Evolutionary conservation across 768 basidiomycete species (phyloP).

Genomic region (Chalciporus chontae): DNA sequence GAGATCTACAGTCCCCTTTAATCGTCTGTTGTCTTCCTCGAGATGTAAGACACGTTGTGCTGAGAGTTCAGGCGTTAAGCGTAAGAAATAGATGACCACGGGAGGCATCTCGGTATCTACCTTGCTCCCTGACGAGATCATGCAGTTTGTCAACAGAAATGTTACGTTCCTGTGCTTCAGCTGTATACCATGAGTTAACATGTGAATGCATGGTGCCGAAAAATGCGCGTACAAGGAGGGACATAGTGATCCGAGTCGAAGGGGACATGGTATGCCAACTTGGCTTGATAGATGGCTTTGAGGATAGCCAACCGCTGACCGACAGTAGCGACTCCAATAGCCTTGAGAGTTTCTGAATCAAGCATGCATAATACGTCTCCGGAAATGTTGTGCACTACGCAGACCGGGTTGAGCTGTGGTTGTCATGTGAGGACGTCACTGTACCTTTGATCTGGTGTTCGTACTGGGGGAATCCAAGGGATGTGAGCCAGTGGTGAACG

Average conservation of each 20-base stretch:
- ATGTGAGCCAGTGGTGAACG: conserved; percentile 75
- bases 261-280: conserved; percentile 77
- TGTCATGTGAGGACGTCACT: not conserved
- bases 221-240: conserved; percentile 69
- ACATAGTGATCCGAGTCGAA: conserved; percentile 84
- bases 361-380: conserved; percentile 87
- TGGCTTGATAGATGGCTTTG: conserved; percentile 87
- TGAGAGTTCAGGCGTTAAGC: conserved; percentile 30
- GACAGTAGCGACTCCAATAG: conserved; percentile 83
- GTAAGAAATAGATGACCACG: not conserved
- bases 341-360: conserved; percentile 80
- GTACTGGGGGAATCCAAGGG: conserved; percentile 83
- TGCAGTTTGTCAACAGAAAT: conserved; percentile 65
- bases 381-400: conserved; percentile 82
- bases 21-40: conserved; percentile 74
- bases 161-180: conserved; percentile 54
- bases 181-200: conserved; percentile 30
- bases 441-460: conserved; percentile 76
- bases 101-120: conserved; percentile 43
- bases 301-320: conserved; percentile 91
- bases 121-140: conserved; percentile 69
- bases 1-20: conserved; percentile 58
- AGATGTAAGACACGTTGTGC: conserved; percentile 64
- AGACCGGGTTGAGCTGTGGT: conserved; percentile 4
- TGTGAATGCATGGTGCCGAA: not conserved